phyloP scores from a whole-genome alignment of 768 basidiomycete species.

The Termitomyces sp. region DNA sequence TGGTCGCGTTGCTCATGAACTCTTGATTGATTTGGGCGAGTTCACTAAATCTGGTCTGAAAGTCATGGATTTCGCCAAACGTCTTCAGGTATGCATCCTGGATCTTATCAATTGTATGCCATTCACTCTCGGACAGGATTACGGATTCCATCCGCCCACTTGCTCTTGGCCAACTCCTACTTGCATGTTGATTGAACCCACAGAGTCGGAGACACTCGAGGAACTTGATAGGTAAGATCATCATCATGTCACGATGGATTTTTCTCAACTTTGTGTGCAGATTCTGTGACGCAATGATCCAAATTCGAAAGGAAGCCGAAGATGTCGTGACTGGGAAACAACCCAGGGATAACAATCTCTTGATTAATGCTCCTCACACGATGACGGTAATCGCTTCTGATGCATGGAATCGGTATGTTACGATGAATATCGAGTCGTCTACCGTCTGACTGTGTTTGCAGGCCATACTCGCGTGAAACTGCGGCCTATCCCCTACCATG shows the following conservation, averaged over 20 bases:
- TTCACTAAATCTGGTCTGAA: conserved; percentile 90
- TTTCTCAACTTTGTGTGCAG: conserved; percentile 36
- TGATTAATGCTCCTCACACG: conserved; percentile 95
- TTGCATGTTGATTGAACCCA: conserved; percentile 97
- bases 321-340: conserved; percentile 86
- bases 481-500: conserved; percentile 90
- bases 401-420: conserved; percentile 81
- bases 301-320: conserved; percentile 88
- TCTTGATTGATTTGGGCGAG: conserved; percentile 92
- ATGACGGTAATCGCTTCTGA: conserved; percentile 67
- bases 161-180: conserved; percentile 98
- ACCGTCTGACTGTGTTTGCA: conserved; percentile 24
- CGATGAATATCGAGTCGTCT: background rate
- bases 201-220: conserved; percentile 91
- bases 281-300: conserved; percentile 98
- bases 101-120: background rate
- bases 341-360: conserved; percentile 85
- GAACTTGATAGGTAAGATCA: conserved; percentile 77
- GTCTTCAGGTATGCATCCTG: conserved; percentile 68
- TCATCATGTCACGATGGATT: conserved; percentile 7
- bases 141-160: conserved; percentile 95
- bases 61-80: conserved; percentile 95
- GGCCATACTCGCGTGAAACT: conserved; percentile 85
- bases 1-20: conserved; percentile 91
- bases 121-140: conserved; percentile 51